A percentile compares a stretch with the other conserved stretches of the same genome.
phyloP scores from a whole-genome alignment of 2,329 filamentous ascomycete genomes.

The Macrophomina phaseolina region DNA sequence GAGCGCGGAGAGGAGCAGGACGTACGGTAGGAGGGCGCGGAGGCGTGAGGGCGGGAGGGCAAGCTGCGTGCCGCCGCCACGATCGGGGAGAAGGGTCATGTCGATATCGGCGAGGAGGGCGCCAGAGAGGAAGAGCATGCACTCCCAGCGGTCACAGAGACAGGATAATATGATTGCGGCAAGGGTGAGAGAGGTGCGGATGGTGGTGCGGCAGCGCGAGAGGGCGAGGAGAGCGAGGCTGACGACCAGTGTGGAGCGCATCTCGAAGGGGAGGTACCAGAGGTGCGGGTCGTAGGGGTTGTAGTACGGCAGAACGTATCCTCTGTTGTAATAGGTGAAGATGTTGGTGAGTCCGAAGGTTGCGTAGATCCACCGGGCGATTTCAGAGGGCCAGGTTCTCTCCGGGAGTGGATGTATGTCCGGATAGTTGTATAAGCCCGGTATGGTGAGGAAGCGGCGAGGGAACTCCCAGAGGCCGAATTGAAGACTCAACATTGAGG shows the following conservation, averaged over 20 bases:
- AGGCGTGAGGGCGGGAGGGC: neutral
- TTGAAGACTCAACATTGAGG: slow-evolving; percentile 36
- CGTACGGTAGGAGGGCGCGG: neutral
- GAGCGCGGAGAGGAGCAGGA: slow-evolving; percentile 11
- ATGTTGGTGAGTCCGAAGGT: slow-evolving; percentile 5
- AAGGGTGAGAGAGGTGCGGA: slow-evolving; percentile 59
- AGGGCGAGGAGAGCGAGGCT: slow-evolving; percentile 47
- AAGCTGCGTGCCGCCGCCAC: no score
- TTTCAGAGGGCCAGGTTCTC: neutral
- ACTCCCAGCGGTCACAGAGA: slow-evolving; percentile 30
- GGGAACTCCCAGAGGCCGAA: slow-evolving; percentile 17
- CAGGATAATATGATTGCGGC: slow-evolving; percentile 60
- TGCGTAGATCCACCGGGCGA: neutral
- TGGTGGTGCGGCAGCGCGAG: neutral
- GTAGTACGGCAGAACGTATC: slow-evolving; percentile 22
- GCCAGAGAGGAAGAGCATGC: slow-evolving; percentile 16
- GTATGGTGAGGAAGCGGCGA: neutral
- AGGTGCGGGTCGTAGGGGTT: slow-evolving; percentile 41
- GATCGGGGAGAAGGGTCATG: neutral
- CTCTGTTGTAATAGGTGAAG: slow-evolving; percentile 21
- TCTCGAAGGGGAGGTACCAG: slow-evolving; percentile 55
- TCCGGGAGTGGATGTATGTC: slow-evolving; percentile 13
- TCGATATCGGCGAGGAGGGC: slow-evolving; percentile 14
- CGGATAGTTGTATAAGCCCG: slow-evolving; percentile 14
- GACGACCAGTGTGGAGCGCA: slow-evolving; percentile 52